Evolutionary conservation across 257 asterid species (phyloP).

Genomic region (Echium plantagineum): DNA sequence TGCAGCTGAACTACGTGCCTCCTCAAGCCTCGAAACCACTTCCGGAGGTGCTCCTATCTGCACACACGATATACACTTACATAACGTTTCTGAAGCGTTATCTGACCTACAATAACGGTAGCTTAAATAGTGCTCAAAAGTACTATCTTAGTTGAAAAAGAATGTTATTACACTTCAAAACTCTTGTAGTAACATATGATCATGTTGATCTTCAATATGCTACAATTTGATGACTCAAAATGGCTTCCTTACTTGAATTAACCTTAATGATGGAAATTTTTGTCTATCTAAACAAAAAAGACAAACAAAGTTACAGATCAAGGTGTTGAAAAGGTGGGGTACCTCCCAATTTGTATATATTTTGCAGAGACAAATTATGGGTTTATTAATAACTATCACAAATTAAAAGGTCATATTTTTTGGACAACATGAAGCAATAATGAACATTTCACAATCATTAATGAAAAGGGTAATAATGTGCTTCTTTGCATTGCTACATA

Average conservation of each 20-base stretch:
- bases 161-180: too few species aligned
- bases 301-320: background rate
- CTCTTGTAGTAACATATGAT: too few species aligned
- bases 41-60: constrained; percentile 99
- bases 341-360: too few species aligned
- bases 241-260: background rate
- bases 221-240: background rate
- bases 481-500: background rate
- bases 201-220: background rate
- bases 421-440: background rate
- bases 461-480: background rate
- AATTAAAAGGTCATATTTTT: background rate
- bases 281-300: too few species aligned
- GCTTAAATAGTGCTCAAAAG: too few species aligned
- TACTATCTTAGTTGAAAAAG: too few species aligned
- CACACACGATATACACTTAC: background rate
- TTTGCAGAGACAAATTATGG: too few species aligned
- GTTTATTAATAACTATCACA: too few species aligned
- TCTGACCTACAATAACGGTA: too few species aligned
- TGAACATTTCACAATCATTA: background rate
- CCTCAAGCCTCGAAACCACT: constrained; percentile 78
- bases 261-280: background rate
- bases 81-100: too few species aligned
- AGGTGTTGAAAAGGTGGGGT: background rate
- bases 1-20: constrained; percentile 58